These are phyloP conservation scores for Chaetomiaceae sp. DNA, from an alignment of 2,329 filamentous ascomycete genomes.

Conservation along the genomic window DNA sequence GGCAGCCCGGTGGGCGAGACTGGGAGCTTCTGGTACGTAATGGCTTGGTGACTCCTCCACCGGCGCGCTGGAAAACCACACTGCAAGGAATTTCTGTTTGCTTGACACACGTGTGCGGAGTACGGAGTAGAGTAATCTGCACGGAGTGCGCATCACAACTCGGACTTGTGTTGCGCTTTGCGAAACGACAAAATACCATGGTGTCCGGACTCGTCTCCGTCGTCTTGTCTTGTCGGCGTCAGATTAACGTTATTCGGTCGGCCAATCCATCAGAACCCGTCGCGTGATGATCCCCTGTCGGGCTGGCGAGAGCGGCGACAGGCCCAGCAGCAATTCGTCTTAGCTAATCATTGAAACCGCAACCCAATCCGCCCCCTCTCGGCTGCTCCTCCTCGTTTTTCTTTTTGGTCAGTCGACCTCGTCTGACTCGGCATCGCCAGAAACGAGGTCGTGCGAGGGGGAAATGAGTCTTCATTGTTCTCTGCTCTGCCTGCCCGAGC, in stretches of 20 bases:
- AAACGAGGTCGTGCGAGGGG: neutral
- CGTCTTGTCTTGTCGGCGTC: no score
- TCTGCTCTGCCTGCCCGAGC: no score
- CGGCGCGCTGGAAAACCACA: neutral
- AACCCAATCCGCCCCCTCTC: neutral
- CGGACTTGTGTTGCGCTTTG: neutral
- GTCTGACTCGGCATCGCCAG: neutral
- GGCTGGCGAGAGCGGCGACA: constrained; percentile 12
- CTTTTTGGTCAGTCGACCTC: neutral
- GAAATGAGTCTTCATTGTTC: neutral
- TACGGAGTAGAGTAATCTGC: no score
- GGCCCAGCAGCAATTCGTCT: constrained; percentile 10
- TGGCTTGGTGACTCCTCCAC: constrained; percentile 19
- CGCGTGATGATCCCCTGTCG: constrained; percentile 12
- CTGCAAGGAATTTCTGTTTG: no score
- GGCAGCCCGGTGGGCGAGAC: constrained; percentile 10
- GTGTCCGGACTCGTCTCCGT: no score
- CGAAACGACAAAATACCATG: neutral
- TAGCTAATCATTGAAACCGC: constrained; percentile 17
- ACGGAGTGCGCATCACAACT: no score
- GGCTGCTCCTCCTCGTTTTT: neutral
- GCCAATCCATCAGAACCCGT: neutral
- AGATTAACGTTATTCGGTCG: no score
- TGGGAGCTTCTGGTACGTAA: constrained; percentile 18
- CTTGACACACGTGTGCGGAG: neutral